Evolutionary conservation across 495 filamentous ascomycete species (phyloP), one percentile per base, ranked within the genome.

Genomic region (Neurospora sp.): DNA sequence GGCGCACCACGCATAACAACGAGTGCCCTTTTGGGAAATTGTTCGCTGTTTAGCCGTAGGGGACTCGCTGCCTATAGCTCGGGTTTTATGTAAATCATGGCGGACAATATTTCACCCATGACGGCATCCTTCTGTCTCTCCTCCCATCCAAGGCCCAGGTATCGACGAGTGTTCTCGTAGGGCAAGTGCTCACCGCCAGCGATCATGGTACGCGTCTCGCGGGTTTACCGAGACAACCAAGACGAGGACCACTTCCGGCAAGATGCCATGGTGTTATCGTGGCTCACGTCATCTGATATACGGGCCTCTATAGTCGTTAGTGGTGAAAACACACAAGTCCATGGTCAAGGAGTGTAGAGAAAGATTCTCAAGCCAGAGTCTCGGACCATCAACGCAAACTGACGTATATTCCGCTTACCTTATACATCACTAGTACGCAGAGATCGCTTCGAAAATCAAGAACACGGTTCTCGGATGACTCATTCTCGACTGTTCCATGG

Each of bases 1-100:
- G 70, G 66, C 70, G 68, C 53, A 70, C 75, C 71, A 72, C 76
- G 83, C 84, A 85, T 85, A 74, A 84, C 80, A 79, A 81, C 71
- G 73, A 61, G 74, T 72, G 74, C 81, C 75, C 69, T 53, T 80
- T 83, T 83, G 83, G 83, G 83, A 84, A 85, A 83, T 84, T 83
- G 78, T 81, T 75, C 74, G 61, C 73, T 72, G 80, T 79, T 82
- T 83, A 82, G 70, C 81, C 82, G 76, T 78, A 75, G 72, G 69
- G 72, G 4, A 66, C 73, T 76, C 76, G 69, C 77, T 73, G 78
- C 73, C 78, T 74, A 84, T 83, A 84, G 72, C 72, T 80, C 79
- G 78, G 76, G 77, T 81, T 77, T 81, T 79, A 83, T 79, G 81
- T 77, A 78, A 77, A 83, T 83, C 83, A 73, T 76, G 39, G 66